These are phyloP conservation scores for Ampelomyces quisqualis DNA, from an alignment of 2,329 filamentous ascomycete species.

Conservation along the genomic window DNA sequence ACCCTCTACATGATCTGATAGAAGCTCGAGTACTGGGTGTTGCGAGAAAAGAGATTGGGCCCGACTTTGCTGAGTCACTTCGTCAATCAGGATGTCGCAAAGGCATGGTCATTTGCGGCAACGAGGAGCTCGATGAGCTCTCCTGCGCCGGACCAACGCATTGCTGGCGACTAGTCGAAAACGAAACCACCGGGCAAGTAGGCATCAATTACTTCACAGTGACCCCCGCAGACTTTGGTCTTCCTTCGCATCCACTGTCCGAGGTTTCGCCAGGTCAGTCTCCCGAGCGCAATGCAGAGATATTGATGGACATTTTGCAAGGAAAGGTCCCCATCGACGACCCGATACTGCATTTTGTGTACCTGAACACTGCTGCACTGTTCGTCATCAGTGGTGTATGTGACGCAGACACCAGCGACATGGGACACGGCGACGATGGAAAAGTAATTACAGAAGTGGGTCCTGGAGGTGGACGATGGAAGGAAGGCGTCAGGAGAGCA, in stretches of 20 bases:
- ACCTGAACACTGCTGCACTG: slow-evolving; percentile 89
- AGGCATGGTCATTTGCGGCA: slow-evolving; percentile 87
- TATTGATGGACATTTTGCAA: slow-evolving; percentile 73
- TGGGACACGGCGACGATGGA: slow-evolving; percentile 79
- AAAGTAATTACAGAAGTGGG: slow-evolving; percentile 78
- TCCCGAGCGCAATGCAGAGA: slow-evolving; percentile 82
- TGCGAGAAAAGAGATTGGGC: slow-evolving; percentile 80
- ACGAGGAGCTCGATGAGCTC: slow-evolving; percentile 93
- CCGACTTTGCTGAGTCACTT: slow-evolving; percentile 84
- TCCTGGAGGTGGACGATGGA: slow-evolving; percentile 87
- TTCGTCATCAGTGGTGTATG: slow-evolving; percentile 84
- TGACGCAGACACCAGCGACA: slow-evolving; percentile 75
- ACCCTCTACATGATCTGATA: slow-evolving; percentile 75
- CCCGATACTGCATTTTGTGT: slow-evolving; percentile 87
- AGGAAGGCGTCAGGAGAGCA: slow-evolving; percentile 85
- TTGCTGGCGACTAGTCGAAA: slow-evolving; percentile 76
- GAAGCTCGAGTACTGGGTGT: slow-evolving; percentile 95
- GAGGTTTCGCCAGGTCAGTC: slow-evolving; percentile 83
- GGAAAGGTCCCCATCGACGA: slow-evolving; percentile 73
- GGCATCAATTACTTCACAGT: slow-evolving; percentile 76
- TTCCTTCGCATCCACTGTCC: slow-evolving; percentile 70
- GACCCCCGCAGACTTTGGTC: slow-evolving; percentile 81
- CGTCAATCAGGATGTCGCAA: slow-evolving; percentile 74
- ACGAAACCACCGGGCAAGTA: slow-evolving; percentile 48
- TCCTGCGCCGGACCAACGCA: slow-evolving; percentile 85